phyloP scores from a whole-genome alignment of 1,139 yeast species.

The Candida labiduridarum region DNA sequence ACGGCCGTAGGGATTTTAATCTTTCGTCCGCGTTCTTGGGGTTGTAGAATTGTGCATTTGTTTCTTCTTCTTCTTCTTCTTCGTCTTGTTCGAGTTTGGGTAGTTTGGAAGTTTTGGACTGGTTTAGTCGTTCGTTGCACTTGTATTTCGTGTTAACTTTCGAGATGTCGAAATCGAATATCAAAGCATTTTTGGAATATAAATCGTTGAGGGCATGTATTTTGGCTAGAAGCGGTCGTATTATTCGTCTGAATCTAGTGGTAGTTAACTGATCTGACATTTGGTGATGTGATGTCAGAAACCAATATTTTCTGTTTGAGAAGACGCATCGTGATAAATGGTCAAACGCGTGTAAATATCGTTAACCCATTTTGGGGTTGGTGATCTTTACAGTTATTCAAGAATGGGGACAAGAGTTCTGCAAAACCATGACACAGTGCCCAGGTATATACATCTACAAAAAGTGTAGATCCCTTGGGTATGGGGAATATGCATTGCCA shows the following conservation, averaged over 20 bases:
- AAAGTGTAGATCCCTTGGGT: no score
- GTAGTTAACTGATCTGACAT: slow-evolving; percentile 4
- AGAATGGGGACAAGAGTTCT: no score
- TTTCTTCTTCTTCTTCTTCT: neutral
- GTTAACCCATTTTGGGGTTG: no score
- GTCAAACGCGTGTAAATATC: no score
- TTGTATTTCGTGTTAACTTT: neutral
- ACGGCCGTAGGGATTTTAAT: slow-evolving; percentile 4
- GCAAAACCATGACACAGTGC: no score
- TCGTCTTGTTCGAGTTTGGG: neutral
- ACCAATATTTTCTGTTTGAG: no score
- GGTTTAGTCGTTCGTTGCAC: neutral
- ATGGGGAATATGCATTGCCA: no score
- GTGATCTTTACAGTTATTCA: no score
- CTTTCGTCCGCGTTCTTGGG: slow-evolving; percentile 4
- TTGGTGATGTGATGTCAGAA: neutral
- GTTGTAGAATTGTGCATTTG: slow-evolving; percentile 1
- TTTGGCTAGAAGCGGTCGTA: slow-evolving; percentile 41
- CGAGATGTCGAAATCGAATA: slow-evolving; percentile 13
- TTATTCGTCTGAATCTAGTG: slow-evolving; percentile 33
- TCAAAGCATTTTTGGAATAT: slow-evolving; percentile 25
- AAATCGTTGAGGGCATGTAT: slow-evolving; percentile 36
- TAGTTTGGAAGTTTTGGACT: neutral
- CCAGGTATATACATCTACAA: no score
- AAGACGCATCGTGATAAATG: no score